Conservation (phyloP, 345 rosid genomes). For the Citrus glauca region DNA sequence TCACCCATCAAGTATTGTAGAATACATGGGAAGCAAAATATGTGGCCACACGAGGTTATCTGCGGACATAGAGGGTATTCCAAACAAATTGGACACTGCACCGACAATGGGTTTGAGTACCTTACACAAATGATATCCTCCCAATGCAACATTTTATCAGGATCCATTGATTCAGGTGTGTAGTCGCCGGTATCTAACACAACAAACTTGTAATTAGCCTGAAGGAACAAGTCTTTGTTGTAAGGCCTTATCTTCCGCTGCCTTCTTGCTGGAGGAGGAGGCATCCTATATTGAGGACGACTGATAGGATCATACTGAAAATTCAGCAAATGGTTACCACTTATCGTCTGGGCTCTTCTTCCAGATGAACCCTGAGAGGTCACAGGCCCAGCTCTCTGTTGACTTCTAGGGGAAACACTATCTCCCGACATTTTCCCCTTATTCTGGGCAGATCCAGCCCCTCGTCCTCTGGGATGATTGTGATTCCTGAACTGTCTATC, state of each 20-base stretch:
- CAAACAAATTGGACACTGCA: constrained; percentile 96
- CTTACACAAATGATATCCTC: constrained; percentile 86
- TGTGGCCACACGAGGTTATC: constrained; percentile 94
- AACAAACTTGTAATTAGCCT: constrained; percentile 96
- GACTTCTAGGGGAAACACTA: constrained; percentile 35
- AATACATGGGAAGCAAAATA: constrained; percentile 93
- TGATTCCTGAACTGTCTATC: constrained; percentile 18
- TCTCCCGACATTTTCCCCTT: constrained; percentile 46
- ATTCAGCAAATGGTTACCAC: constrained; percentile 86
- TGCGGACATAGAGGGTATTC: constrained; percentile 91
- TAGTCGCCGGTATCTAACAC: constrained; percentile 70
- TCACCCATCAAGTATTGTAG: constrained; percentile 70
- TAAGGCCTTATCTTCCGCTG: constrained; percentile 68
- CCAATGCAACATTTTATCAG: constrained; percentile 87
- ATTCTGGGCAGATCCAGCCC: constrained; percentile 35
- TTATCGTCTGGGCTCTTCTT: constrained; percentile 61
- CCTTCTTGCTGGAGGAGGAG: constrained; percentile 60
- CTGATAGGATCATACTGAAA: constrained; percentile 87
- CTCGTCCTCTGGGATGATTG: constrained; percentile 24
- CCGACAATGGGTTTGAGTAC: constrained; percentile 71
- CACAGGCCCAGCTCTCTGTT: constrained; percentile 29
- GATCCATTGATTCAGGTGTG: constrained; percentile 70
- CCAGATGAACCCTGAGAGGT: constrained; percentile 54
- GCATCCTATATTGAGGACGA: constrained; percentile 49
- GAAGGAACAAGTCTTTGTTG: constrained; percentile 86